Percentiles rank a stretch among this genome's conserved stretches.
Evolutionary conservation across 2,329 filamentous ascomycete genomes (phyloP).

Genomic region (Xylaria sp.): DNA sequence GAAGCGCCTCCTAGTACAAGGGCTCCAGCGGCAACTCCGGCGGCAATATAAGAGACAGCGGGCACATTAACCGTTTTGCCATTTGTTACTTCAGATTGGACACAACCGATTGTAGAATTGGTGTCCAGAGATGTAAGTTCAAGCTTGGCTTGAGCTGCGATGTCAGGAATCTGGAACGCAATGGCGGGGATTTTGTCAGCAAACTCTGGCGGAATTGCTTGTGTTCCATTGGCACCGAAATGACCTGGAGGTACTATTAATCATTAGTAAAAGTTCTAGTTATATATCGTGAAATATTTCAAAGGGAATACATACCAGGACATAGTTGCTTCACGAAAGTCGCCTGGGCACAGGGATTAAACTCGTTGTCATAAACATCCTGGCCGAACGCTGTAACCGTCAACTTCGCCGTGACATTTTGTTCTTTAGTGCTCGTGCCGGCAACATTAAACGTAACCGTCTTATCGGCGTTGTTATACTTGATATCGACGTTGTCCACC

Average conservation of each 20-base stretch:
- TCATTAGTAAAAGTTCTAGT: conserved; percentile 33
- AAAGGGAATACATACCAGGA: conserved; percentile 68
- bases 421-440: conserved; percentile 75
- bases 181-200: conserved; percentile 83
- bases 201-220: conserved; percentile 76
- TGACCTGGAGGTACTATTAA: conserved; percentile 73
- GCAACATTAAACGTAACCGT: conserved; percentile 83
- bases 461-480: conserved; percentile 80
- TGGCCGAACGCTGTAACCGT: conserved; percentile 86
- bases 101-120: conserved; percentile 77
- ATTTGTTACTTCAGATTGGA: conserved; percentile 83
- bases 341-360: conserved; percentile 80
- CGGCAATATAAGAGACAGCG: conserved; percentile 84
- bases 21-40: conserved; percentile 85
- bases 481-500: conserved; percentile 78
- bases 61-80: conserved; percentile 82
- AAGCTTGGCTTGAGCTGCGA: conserved; percentile 85
- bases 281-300: neutral
- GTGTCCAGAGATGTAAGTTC: conserved; percentile 72
- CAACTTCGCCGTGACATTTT: conserved; percentile 83
- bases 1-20: conserved; percentile 77
- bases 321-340: conserved; percentile 81
- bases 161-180: conserved; percentile 89
- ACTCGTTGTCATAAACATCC: conserved; percentile 79
- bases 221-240: conserved; percentile 78